Conservation (phyloP, 2,329 filamentous ascomycete species). For the Aureobasidium pullulans region DNA sequence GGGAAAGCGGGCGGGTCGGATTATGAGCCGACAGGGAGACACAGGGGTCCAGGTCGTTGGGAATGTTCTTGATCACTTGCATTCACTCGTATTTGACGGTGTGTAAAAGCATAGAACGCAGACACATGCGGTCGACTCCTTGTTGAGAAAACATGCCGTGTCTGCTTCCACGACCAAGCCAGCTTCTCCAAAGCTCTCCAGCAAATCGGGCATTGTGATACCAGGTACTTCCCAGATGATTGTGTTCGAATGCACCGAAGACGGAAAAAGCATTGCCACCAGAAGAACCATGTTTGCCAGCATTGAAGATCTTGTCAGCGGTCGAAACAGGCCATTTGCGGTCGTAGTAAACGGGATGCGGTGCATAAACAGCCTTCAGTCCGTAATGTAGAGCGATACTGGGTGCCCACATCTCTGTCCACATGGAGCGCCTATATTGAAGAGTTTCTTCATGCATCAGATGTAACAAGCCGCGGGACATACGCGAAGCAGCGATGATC, state of each 20-base stretch:
- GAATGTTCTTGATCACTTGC: neutral
- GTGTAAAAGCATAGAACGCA: neutral
- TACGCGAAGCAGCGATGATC: neutral
- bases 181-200: neutral
- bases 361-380: neutral
- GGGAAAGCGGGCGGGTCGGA: neutral
- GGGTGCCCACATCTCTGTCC: conserved; percentile 1
- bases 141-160: neutral
- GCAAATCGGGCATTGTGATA: neutral
- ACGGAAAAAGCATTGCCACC: neutral
- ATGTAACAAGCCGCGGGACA: neutral
- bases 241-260: neutral
- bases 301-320: neutral
- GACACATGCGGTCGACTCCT: neutral
- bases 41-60: no score
- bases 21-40: neutral
- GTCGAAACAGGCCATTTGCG: neutral
- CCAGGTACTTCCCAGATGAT: neutral
- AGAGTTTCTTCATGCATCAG: neutral
- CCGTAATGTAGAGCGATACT: neutral
- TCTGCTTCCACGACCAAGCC: neutral
- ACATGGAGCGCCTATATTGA: neutral
- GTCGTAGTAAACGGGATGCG: neutral
- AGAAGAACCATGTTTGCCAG: neutral
- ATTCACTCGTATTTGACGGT: neutral